Evolutionary conservation across 2,329 filamentous ascomycete species (phyloP).

Genomic region (Fusarium metavorans): DNA sequence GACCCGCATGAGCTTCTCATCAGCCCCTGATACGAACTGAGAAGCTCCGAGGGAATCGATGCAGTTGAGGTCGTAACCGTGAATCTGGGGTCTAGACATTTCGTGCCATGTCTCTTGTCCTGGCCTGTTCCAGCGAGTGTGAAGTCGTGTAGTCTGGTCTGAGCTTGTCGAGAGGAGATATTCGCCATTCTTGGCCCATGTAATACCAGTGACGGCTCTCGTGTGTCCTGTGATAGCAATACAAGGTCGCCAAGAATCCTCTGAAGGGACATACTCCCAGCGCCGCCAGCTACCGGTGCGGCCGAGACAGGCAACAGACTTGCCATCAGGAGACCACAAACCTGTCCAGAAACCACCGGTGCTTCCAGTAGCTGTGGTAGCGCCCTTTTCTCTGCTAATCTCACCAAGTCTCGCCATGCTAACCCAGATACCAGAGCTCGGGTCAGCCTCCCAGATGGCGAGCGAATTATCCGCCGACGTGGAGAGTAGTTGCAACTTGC

Average conservation of each 20-base stretch:
- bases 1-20: slow-evolving; percentile 97
- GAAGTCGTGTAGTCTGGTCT: slow-evolving; percentile 93
- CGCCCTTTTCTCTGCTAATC: slow-evolving; percentile 94
- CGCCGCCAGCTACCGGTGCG: slow-evolving; percentile 93
- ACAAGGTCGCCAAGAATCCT: slow-evolving; percentile 80
- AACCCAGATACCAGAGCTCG: slow-evolving; percentile 89
- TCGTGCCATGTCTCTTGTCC: slow-evolving; percentile 83
- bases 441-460: slow-evolving; percentile 90
- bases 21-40: slow-evolving; percentile 92
- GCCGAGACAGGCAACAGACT: slow-evolving; percentile 82
- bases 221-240: slow-evolving; percentile 88
- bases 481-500: slow-evolving; percentile 80
- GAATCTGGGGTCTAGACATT: slow-evolving; percentile 94
- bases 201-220: slow-evolving; percentile 81
- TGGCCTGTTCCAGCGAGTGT: slow-evolving; percentile 78
- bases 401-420: slow-evolving; percentile 88
- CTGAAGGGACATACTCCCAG: slow-evolving; percentile 75
- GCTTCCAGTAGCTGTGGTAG: slow-evolving; percentile 95
- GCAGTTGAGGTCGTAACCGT: slow-evolving; percentile 98
- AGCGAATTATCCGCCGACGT: slow-evolving; percentile 96
- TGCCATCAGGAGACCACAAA: slow-evolving; percentile 85
- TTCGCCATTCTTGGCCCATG: slow-evolving; percentile 84
- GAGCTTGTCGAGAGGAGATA: slow-evolving; percentile 90
- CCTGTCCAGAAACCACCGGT: slow-evolving; percentile 97
- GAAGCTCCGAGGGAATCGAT: slow-evolving; percentile 79